Conservation (phyloP, 2,329 filamentous ascomycete genomes). For the Trichoderma asperellum region DNA sequence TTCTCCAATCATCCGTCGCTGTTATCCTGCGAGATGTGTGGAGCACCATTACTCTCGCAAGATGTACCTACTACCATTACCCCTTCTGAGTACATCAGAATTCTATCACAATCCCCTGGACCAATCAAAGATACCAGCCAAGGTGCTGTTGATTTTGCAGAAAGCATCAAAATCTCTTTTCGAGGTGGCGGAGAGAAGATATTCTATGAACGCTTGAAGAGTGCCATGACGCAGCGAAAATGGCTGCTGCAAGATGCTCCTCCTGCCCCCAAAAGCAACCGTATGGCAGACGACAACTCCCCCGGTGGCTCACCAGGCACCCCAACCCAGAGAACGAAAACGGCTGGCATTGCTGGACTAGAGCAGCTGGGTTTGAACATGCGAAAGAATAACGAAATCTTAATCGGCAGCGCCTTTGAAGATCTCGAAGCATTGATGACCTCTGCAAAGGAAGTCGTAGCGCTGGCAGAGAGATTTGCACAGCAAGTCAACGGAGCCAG, state of each 20-base stretch:
- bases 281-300: conserved; percentile 43
- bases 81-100: conserved; percentile 49
- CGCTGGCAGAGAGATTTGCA: conserved; percentile 86
- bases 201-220: conserved; percentile 87
- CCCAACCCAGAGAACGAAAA: conserved; percentile 52
- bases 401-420: conserved; percentile 93
- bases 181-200: conserved; percentile 85
- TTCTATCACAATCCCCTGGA: conserved; percentile 72
- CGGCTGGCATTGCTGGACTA: conserved; percentile 87
- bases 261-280: conserved; percentile 71
- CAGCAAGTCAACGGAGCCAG: conserved; percentile 65
- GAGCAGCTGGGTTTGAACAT: conserved; percentile 83
- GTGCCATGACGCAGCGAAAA: conserved; percentile 87
- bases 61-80: conserved; percentile 43
- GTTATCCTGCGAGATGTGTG: conserved; percentile 86
- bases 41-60: conserved; percentile 69
- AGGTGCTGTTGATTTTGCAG: conserved; percentile 59
- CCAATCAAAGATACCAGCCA: conserved; percentile 59
- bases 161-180: conserved; percentile 90
- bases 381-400: conserved; percentile 87
- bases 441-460: conserved; percentile 93
- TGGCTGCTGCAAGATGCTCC: conserved; percentile 92
- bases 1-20: conserved; percentile 92
- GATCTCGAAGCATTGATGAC: conserved; percentile 97
- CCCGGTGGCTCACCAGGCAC: conserved; percentile 37